Percentiles rank a stretch among this genome's conserved stretches.
Conservation (phyloP, 495 filamentous ascomycete species). For the Corynascus novoguineensis region DNA sequence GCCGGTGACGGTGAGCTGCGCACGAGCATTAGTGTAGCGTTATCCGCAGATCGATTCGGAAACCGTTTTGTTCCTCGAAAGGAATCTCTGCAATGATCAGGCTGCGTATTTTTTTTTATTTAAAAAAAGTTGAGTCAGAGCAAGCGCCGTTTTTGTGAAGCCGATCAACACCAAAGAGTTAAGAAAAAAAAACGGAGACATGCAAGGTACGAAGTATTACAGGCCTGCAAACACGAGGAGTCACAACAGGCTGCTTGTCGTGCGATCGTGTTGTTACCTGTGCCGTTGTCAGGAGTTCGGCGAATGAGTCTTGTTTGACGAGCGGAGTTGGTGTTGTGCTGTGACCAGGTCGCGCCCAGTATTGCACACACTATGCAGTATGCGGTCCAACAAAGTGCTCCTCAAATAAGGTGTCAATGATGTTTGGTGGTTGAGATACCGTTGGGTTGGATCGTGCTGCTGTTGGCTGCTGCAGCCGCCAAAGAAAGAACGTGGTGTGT, state of each 20-base stretch:
- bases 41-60: too few relatives aligned
- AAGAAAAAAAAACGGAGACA: too few relatives aligned
- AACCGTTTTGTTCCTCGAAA: neutral
- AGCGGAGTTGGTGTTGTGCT: neutral
- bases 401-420: neutral
- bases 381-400: neutral
- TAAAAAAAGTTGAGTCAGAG: neutral
- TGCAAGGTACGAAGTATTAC: too few relatives aligned
- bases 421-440: conserved; percentile 3
- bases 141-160: neutral
- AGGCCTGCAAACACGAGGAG: conserved; percentile 13
- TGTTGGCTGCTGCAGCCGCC: conserved; percentile 18
- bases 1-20: conserved; percentile 11
- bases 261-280: conserved; percentile 16
- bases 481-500: neutral
- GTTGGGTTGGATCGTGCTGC: conserved; percentile 7
- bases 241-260: conserved; percentile 3
- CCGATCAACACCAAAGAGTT: neutral
- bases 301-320: neutral
- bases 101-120: too few relatives aligned
- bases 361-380: conserved; percentile 2
- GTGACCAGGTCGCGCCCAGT: too few relatives aligned
- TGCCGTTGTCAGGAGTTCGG: neutral
- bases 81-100: neutral
- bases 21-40: too few relatives aligned